These are phyloP conservation scores for Inonotus obliquus DNA, from an alignment of 1,284 basidiomycete genomes.

Conservation along the genomic window DNA sequence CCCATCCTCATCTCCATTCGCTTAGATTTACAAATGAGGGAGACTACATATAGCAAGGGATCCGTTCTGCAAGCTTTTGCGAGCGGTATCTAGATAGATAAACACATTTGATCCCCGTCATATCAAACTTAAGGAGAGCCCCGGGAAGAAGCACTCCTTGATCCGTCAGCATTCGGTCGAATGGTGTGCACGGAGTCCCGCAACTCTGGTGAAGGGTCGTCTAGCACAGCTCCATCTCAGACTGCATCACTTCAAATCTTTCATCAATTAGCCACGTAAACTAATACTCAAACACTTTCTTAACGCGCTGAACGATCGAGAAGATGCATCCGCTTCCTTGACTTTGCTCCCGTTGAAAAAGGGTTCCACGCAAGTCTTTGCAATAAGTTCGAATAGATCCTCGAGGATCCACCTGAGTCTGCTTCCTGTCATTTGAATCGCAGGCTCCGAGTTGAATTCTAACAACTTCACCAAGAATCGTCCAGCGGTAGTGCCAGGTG, in stretches of 20 bases:
- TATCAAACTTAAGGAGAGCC: not conserved
- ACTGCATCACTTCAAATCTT: not conserved
- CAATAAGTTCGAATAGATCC: conserved; percentile 75
- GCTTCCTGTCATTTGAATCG: conserved; percentile 91
- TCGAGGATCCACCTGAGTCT: conserved; percentile 76
- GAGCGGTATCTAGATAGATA: too few species aligned
- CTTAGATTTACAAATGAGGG: too few species aligned
- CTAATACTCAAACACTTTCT: conserved; percentile 9
- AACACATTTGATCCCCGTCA: too few species aligned
- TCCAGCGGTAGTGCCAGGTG: conserved; percentile 18
- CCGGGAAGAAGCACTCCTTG: not conserved
- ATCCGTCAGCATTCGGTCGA: not conserved
- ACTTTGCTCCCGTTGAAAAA: conserved; percentile 38
- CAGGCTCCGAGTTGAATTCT: conserved; percentile 94
- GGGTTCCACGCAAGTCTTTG: conserved; percentile 64
- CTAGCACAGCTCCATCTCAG: not conserved
- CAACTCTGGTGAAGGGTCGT: not conserved
- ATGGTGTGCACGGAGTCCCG: not conserved
- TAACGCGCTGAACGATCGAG: not conserved
- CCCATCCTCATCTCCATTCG: too few species aligned
- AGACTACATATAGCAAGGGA: too few species aligned
- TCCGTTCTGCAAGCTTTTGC: too few species aligned
- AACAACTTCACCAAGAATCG: conserved; percentile 71
- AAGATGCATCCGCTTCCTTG: not conserved
- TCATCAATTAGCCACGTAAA: not conserved